A percentile compares a stretch with the other conserved stretches of the same genome.
Conservation (phyloP, 2,329 filamentous ascomycete species). For the Phialemoniopsis sp. region DNA sequence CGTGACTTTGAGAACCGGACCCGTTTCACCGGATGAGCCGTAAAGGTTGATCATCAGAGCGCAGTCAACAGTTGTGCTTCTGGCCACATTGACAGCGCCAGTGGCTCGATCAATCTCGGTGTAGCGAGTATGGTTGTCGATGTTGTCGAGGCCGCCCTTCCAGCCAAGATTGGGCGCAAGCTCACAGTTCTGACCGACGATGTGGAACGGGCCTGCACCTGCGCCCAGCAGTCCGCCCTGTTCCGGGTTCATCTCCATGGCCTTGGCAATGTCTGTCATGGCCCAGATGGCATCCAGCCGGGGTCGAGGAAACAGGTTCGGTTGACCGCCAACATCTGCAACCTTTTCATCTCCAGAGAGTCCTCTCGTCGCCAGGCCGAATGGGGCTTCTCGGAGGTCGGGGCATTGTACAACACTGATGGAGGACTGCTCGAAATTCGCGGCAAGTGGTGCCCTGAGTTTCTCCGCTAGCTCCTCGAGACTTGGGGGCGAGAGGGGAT, state of each 20-base stretch:
- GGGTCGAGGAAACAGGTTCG: constrained; percentile 31
- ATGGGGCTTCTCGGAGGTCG: constrained; percentile 30
- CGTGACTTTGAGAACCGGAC: constrained; percentile 28
- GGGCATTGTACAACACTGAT: constrained; percentile 15
- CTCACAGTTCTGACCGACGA: constrained; percentile 35
- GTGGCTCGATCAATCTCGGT: constrained; percentile 15
- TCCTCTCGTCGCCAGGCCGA: constrained; percentile 29
- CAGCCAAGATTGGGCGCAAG: constrained; percentile 32
- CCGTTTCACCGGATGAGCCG: constrained; percentile 25
- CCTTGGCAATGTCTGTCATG: constrained; percentile 19
- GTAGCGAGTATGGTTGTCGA: constrained; percentile 20
- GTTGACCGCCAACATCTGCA: constrained; percentile 38
- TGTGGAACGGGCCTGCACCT: constrained; percentile 35
- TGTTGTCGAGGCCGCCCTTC: constrained; percentile 7
- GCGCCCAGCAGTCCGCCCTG: constrained; percentile 32
- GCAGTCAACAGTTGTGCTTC: constrained; percentile 20
- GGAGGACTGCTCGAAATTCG: constrained; percentile 14
- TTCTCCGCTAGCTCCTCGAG: not conserved
- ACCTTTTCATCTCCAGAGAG: constrained; percentile 31
- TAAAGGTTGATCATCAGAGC: constrained; percentile 38
- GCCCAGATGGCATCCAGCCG: constrained; percentile 26
- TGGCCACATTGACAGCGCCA: constrained; percentile 3
- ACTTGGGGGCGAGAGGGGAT: no score
- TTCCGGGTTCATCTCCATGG: constrained; percentile 27
- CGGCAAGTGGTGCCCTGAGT: constrained; percentile 11